Evolutionary conservation across 108 stramenopile genomes (phyloP), one percentile per base, ranked within the genome.

Genomic region (Discostella pseudostelligera): DNA sequence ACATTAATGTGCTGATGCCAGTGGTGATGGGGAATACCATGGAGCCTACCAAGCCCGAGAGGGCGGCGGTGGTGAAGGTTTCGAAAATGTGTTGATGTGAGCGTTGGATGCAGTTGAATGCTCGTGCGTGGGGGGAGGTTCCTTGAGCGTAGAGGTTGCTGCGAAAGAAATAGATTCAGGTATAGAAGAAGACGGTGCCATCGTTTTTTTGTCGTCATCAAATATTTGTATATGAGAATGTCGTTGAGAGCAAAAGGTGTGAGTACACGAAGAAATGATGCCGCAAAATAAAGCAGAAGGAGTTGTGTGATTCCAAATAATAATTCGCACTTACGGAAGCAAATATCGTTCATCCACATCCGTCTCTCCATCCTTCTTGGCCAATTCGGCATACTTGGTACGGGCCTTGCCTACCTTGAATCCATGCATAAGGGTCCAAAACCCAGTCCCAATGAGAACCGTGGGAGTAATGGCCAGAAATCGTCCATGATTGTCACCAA

Each of bases 61-160:
- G 2, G 12, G 67, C 39, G 3, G 53, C 71, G 2, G 58, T 48
- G 4, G 81, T 71, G 48, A 72, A 83, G 22, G 81, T 83, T 62
- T 83, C 85, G 22, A 83, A 80, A 22, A 83, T 82, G 29, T 86
- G 85, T 50, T 86, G 85, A 59, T 86, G 85, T 10, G 78, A 70
- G 35, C 85, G 54, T 64, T 86, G 83, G 6, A 86, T 46, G 53
- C 79, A 77, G 58, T 87, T 87, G 69, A 87, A 87, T 19, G 79
- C 81, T 49, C 46, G 58, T 20, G 56, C 86, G 51, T 87, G 62
- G 47, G 78, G 78, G 49, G 76, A 73, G 12, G 72, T 83, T 17
- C 84, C 84, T 53, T 76, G 80, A 10, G 70, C 85, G 55, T 86
- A 86, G 12, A 86, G 51, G 70, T 86, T 86, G 19, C 55, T 56